Conservation (phyloP, 2,329 filamentous ascomycete genomes). For the Akanthomyces dipterigenus region DNA sequence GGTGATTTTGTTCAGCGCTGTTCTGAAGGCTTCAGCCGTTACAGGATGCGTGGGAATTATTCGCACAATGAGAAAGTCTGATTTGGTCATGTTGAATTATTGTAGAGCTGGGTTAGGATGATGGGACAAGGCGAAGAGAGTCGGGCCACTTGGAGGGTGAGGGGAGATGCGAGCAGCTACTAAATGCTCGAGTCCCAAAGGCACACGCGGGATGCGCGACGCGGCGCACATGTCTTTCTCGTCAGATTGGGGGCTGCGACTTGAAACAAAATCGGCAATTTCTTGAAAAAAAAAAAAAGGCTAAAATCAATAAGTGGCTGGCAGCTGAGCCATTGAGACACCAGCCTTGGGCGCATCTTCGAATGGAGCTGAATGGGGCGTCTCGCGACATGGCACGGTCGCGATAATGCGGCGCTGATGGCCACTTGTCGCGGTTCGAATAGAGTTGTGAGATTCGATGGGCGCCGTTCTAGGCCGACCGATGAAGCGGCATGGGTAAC, state of each 20-base stretch:
- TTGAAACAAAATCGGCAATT: not conserved
- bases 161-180: not conserved
- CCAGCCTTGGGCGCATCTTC: not conserved
- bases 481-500: not conserved
- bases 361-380: not conserved
- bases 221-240: not conserved
- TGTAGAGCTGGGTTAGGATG: not conserved
- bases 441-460: not conserved
- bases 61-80: slow-evolving; percentile 8
- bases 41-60: slow-evolving; percentile 7
- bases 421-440: not conserved
- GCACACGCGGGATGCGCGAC: not conserved
- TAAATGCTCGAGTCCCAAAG: not conserved
- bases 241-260: not conserved
- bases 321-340: not conserved
- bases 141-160: not conserved
- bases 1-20: slow-evolving; percentile 3
- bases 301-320: not conserved
- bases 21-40: not conserved
- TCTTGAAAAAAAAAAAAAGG: not conserved
- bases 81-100: not conserved
- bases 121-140: not conserved
- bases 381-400: not conserved
- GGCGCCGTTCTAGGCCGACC: not conserved
- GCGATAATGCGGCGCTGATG: not conserved